Evolutionary conservation across 23 red algal genomes (phyloP), one percentile per base, ranked within the genome.

Genomic region (Rhodosorus marinus): DNA sequence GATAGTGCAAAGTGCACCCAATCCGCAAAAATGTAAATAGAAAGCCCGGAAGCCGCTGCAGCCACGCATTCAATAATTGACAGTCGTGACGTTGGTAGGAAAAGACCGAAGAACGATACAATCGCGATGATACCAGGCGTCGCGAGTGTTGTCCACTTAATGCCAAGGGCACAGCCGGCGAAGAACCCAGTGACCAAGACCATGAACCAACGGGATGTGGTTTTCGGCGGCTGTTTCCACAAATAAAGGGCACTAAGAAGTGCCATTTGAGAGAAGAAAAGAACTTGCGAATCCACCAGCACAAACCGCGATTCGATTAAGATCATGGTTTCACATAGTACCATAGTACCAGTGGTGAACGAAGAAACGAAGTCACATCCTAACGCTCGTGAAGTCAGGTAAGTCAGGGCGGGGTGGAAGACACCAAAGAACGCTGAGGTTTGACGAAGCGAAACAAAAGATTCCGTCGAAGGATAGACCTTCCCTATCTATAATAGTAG

Each of bases 281-380:
- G 67, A n/a, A 80, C 63, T 66, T 85, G 79, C 8, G 90, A 33
- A 47, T 98, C 90, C 7, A 59, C 60, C 20, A 98, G 53, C 9
- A 98, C 69, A 2, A 83, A 68, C n/a, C 90, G 90, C 49, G 72
- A 63, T 57, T 98, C 90, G 33, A 98, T 80, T 20, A 98, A 31
- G 35, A 55, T 24, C 3, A 85, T 47, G 52, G 71, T 70, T 42
- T 98, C 90, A 25, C 74, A 60, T 47, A 53, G 62, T 6, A 49
- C 60, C 46, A 29, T 21, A 3, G 52, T 43, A 4, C 79, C 76
- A 20, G 65, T 66, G 9, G 86, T 52, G 4, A 80, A 21, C 31
- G 62, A 52, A 24, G 67, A 75, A 35, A 61, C 54, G 54, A 60
- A 62, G 28, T 59, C 66, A 30, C 85, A 35, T 15, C 52, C 58